Percentiles rank a stretch among this genome's conserved stretches.
phyloP scores from a whole-genome alignment of 2,329 filamentous ascomycete species.

The Verticillium nonalfalfae region DNA sequence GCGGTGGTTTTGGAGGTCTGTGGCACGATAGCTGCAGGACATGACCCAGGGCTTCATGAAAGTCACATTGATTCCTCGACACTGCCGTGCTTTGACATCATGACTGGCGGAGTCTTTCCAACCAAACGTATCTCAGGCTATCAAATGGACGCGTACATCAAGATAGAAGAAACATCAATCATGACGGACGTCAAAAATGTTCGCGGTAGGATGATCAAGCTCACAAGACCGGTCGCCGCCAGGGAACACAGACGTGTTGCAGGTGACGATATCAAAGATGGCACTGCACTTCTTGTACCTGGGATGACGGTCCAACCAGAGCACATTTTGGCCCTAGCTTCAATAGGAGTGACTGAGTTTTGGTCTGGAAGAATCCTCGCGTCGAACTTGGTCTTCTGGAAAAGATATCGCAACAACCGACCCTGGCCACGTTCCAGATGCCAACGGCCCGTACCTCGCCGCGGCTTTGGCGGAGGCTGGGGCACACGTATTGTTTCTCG shows the following conservation, averaged over 20 bases:
- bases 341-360: background rate
- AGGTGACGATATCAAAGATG: conserved; percentile 2
- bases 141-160: conserved; percentile 8
- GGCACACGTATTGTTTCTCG: conserved; percentile 1
- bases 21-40: background rate
- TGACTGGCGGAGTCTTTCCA: background rate
- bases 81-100: too few relatives aligned
- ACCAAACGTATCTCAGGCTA: background rate
- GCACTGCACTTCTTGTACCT: background rate
- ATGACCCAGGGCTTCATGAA: background rate
- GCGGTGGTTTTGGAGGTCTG: background rate
- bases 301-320: too few relatives aligned
- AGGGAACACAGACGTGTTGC: conserved; percentile 3
- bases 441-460: conserved; percentile 2
- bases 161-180: conserved; percentile 2
- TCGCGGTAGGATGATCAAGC: background rate
- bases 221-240: conserved; percentile 2
- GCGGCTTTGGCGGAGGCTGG: background rate
- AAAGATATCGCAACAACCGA: background rate
- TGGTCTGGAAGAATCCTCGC: background rate
- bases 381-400: conserved; percentile 1
- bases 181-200: background rate
- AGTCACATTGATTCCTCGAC: too few relatives aligned
- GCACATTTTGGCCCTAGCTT: too few relatives aligned
- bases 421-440: background rate